These are phyloP conservation scores for Colletotrichum karsti DNA, from an alignment of 2,329 filamentous ascomycete genomes.

Conservation along the genomic window DNA sequence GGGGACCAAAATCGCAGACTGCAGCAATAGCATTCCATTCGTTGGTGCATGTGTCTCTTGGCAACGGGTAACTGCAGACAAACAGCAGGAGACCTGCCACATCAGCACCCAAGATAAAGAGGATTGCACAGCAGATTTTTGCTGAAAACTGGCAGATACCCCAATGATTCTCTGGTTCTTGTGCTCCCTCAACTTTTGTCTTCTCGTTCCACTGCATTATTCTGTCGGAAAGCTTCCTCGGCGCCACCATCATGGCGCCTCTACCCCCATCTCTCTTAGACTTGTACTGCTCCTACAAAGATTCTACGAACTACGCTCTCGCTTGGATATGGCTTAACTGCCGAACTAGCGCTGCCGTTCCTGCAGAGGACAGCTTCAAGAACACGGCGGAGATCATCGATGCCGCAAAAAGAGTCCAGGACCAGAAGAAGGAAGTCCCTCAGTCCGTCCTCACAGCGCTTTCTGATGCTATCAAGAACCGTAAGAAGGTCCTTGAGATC, in stretches of 20 bases:
- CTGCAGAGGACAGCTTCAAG: background rate
- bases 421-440: background rate
- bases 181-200: background rate
- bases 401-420: background rate
- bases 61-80: background rate
- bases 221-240: background rate
- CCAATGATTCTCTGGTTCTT: fast-evolving
- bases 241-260: background rate
- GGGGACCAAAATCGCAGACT: too few relatives aligned
- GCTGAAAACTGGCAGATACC: background rate
- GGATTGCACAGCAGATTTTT: background rate
- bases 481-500: background rate
- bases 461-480: background rate
- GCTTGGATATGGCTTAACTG: background rate
- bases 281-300: background rate
- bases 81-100: background rate
- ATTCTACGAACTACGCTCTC: background rate
- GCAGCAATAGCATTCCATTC: background rate
- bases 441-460: background rate
- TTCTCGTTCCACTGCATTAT: background rate
- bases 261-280: background rate
- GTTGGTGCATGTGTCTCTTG: background rate
- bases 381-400: background rate
- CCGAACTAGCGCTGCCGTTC: background rate
- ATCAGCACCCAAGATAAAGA: background rate